Conservation (phyloP, 2,329 filamentous ascomycete species). For the Pseudogymnoascus sp. region DNA sequence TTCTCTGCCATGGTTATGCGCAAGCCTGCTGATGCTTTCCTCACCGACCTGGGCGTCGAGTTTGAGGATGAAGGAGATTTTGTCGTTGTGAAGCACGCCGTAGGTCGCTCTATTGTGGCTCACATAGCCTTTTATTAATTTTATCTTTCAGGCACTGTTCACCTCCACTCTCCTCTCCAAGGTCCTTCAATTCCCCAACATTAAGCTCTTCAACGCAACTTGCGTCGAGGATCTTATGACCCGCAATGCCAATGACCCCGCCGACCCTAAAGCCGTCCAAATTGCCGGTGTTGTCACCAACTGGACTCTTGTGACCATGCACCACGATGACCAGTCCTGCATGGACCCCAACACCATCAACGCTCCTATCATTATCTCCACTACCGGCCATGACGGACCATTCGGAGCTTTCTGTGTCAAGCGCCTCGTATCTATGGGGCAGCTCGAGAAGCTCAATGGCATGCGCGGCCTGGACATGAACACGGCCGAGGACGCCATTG, state of each 20-base stretch:
- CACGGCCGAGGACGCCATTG: conserved; percentile 82
- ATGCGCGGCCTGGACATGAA: conserved; percentile 96
- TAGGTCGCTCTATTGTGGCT: conserved; percentile 16
- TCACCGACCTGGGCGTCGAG: conserved; percentile 71
- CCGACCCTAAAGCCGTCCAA: conserved; percentile 46
- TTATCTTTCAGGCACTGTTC: conserved; percentile 56
- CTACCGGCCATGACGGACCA: conserved; percentile 83
- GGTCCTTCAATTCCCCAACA: conserved; percentile 77
- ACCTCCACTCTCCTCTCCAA: conserved; percentile 79
- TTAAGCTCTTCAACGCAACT: conserved; percentile 95
- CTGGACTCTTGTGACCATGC: conserved; percentile 86
- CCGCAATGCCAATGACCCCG: conserved; percentile 42
- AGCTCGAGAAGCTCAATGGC: conserved; percentile 73
- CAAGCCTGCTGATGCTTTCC: conserved; percentile 80
- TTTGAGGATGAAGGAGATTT: conserved; percentile 85
- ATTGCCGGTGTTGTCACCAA: conserved; percentile 90
- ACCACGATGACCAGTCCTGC: conserved; percentile 84
- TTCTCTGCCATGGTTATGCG: conserved; percentile 95
- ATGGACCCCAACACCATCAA: conserved; percentile 99
- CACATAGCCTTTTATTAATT: background rate
- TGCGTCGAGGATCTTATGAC: conserved; percentile 90
- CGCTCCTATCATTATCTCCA: conserved; percentile 78
- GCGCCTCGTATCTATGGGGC: conserved; percentile 81
- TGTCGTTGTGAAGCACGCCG: conserved; percentile 86
- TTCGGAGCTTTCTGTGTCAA: conserved; percentile 90